A percentile compares a stretch with the other conserved stretches of the same genome.
Conservation (phyloP, 2,329 filamentous ascomycete genomes). For the Fonsecaea pugnacius region DNA sequence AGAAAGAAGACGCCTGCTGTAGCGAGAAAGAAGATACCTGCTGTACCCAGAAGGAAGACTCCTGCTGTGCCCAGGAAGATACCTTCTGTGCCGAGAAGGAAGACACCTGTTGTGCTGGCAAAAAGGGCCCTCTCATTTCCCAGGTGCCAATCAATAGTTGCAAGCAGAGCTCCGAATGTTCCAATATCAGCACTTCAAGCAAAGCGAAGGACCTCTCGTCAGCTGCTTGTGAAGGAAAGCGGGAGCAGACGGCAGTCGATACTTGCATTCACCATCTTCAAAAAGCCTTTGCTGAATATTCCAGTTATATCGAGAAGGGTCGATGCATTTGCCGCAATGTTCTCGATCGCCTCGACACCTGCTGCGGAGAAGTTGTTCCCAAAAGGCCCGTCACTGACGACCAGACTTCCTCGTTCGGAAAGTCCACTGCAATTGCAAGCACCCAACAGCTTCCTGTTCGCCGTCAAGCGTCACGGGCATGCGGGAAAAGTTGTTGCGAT, state of each 20-base stretch:
- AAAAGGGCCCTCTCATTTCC: background rate
- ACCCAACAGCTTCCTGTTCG: background rate
- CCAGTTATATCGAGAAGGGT: conserved; percentile 37
- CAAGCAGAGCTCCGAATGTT: background rate
- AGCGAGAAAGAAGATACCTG: background rate
- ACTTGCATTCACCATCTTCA: conserved; percentile 37
- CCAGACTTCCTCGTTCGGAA: background rate
- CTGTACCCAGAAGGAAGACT: background rate
- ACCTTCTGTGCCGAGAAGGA: background rate
- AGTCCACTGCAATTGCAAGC: background rate
- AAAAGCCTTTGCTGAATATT: conserved; percentile 38
- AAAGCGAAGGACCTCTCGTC: background rate
- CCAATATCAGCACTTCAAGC: background rate
- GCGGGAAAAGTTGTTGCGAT: background rate
- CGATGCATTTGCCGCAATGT: conserved; percentile 39
- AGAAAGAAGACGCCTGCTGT: background rate
- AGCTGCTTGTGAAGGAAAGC: background rate
- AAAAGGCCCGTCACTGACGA: conserved; percentile 3
- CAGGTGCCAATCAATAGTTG: background rate
- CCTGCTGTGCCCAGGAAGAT: too few species aligned
- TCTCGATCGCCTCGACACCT: conserved; percentile 16
- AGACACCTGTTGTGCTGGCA: background rate
- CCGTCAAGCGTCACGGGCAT: background rate
- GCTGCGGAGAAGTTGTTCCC: conserved; percentile 14
- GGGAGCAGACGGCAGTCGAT: background rate